Conservation (phyloP, 257 asterid genomes). For the Nicotiana noctiflora region DNA sequence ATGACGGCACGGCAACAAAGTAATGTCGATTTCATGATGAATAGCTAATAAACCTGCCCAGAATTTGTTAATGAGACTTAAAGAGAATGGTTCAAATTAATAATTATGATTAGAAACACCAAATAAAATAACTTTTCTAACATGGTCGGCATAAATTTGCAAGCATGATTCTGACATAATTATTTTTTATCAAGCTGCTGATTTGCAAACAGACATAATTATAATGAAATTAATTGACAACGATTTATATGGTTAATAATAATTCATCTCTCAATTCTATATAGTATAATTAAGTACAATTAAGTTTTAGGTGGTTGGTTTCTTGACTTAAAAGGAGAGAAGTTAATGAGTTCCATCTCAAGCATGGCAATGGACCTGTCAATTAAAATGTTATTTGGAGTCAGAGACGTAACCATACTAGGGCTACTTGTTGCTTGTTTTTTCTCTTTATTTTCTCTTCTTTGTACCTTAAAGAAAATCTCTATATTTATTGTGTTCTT, state of each 20-base stretch:
- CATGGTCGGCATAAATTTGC: slow-evolving; percentile 43
- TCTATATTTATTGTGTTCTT: neutral
- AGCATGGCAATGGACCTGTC: neutral
- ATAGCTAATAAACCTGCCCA: slow-evolving; percentile 1
- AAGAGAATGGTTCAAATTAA: neutral
- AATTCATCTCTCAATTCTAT: slow-evolving; percentile 2
- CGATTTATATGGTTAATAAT: slow-evolving; percentile 5
- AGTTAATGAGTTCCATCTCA: slow-evolving; percentile 25
- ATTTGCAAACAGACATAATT: neutral
- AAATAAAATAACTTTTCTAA: neutral
- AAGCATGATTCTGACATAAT: slow-evolving; percentile 25
- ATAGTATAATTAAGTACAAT: slow-evolving; percentile 8
- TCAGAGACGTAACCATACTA: slow-evolving; percentile 23
- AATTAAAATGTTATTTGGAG: slow-evolving; percentile 4
- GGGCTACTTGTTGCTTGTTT: neutral
- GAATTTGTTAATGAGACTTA: neutral
- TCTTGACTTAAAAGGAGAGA: slow-evolving; percentile 42
- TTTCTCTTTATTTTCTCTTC: neutral
- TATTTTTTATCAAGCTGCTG: slow-evolving; percentile 9
- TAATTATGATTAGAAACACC: neutral
- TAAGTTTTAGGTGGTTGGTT: slow-evolving; percentile 21
- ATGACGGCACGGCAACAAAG: slow-evolving; percentile 12
- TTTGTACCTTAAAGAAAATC: neutral
- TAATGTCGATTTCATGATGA: slow-evolving; percentile 12
- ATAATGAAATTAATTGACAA: slow-evolving; percentile 6